Evolutionary conservation across 2,329 filamentous ascomycete genomes (phyloP), one percentile per base, ranked within the genome.

Genomic region (Pleomassaria siparia): DNA sequence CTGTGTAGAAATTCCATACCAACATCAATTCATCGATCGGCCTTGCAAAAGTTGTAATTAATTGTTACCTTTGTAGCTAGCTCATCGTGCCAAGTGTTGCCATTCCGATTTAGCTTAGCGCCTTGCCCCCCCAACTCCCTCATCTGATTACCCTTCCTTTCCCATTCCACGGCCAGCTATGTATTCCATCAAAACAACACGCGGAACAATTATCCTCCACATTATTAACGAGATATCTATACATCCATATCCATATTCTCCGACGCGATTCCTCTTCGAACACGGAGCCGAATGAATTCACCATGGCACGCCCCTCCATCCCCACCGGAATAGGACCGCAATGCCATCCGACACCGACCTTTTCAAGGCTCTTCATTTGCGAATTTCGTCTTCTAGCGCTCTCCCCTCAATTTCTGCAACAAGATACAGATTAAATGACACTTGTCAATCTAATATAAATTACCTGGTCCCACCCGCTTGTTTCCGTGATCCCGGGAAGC

Each of bases 371-470:
- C 35, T 37, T 35, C 18, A 24, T 37, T 25, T n/a, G 9, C 33
- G 29, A 37, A 42, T 21, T 41, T 18, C 12, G 40, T 35, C 32
- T 13, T n/a, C 21, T 35, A 16, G 21, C 29, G 15, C 33, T 44
- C 37, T 43, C 2, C 26, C 7, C 5, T 22, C 45, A 53, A 55
- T 60, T 46, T 43, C 37, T 46, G 35, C 37, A 41, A 30, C 18
- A 18, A 50, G 56, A 52, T 50, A 40, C 26, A 53, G 22, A 51
- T 48, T 39, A 41, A 42, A 32, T 49, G 53, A 30, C 22, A 36
- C 49, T n/a, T 51, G 58, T 57, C 49, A 54, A 58, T 51, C 55
- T 56, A 59, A 62, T 65, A 37, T 58, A 66, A 54, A 58, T 40
- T 60, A 54, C 50, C 51, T 61, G 55, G 46, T 55, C 56, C 44